Percentiles rank a stretch among this genome's conserved stretches.
Conservation (phyloP, 495 filamentous ascomycete genomes). For the Opeltia flavorubescens region DNA sequence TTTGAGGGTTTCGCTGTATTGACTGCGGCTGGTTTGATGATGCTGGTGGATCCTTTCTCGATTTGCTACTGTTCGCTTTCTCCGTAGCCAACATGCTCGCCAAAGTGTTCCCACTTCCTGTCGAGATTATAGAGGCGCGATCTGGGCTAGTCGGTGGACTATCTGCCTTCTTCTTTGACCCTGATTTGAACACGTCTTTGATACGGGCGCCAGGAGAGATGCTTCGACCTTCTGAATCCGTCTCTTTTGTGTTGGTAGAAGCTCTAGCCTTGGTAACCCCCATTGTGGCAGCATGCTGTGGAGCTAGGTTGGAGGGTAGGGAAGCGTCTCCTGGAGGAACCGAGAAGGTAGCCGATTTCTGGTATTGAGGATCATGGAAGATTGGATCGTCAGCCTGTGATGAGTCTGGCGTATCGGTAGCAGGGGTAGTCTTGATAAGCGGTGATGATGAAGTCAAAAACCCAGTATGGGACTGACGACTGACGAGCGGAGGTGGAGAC, state of each 20-base stretch:
- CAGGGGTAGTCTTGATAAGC: constrained; percentile 47
- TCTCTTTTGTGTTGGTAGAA: constrained; percentile 1
- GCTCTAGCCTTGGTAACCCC: constrained; percentile 3
- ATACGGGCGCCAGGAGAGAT: constrained; percentile 31
- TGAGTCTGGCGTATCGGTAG: constrained; percentile 18
- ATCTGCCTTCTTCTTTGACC: constrained; percentile 24
- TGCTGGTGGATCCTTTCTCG: constrained; percentile 22
- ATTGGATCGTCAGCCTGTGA: constrained; percentile 3
- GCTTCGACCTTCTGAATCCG: constrained; percentile 18
- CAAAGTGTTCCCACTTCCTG: constrained; percentile 17
- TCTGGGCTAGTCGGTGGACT: constrained; percentile 30
- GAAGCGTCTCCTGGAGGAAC: constrained; percentile 1
- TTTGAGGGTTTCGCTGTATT: constrained; percentile 1
- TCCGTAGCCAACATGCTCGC: constrained; percentile 20
- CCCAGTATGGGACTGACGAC: constrained; percentile 63
- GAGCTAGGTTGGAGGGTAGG: constrained; percentile 10
- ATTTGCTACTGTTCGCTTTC: constrained; percentile 28
- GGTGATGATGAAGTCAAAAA: constrained; percentile 76
- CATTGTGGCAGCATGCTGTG: constrained; percentile 16
- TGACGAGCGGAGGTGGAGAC: constrained; percentile 45
- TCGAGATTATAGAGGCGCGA: constrained; percentile 24
- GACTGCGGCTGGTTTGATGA: constrained; percentile 14
- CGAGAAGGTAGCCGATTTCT: constrained; percentile 12
- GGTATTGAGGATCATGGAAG: constrained; percentile 14
- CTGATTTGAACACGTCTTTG: constrained; percentile 31